Evolutionary conservation across 441 rosid species (phyloP), one percentile per base, ranked within the genome.

Genomic region (Gossypium davidsonii): DNA sequence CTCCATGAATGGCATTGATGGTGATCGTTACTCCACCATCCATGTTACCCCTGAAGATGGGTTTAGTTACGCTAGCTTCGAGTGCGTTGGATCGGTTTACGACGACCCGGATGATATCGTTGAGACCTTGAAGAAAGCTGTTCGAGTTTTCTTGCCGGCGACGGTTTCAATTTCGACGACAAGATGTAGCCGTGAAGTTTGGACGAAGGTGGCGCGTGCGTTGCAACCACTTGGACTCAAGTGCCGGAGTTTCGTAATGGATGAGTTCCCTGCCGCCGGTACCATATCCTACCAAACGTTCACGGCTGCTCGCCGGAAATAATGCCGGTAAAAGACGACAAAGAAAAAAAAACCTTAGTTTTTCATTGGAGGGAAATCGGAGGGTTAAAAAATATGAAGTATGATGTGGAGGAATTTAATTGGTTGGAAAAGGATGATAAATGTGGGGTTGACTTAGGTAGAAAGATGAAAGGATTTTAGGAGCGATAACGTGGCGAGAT

Each of bases 31-130:
- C 85, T 95, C 98, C 1, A 95, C 99, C 5, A 91, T 95, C 59
- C 99, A 95, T 72, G 99, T 95, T 15, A 95, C 99, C 0, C 99
- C 99, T 0, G 99, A 95, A 76, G 98, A 89, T 62, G 99, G 98
- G 2, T 93, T 81, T 65, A 93, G 97, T 85, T 95, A 95, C 67
- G 99, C 97, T 0, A 95, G 99, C 80, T 95, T 84, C 64, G 99
- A 95, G 84, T 85, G 89, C 53, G 83, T 90, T 1, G 97, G 97
- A 21, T 90, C 93, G 60, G 67, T 83, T 1, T 84, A 84, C 77
- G 95, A 91, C 58, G 87, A 82, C 0, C 69, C 39, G 8, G 85
- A 84, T 1, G 91, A 91, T 53, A 68, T 91, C 2, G 78, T 73
- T 5, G 75, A 83, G 75, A 80, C 82, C 6, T 69, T 95, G 78